Percentiles rank a stretch among this genome's conserved stretches.
These are phyloP conservation scores for Aquilaria malaccensis DNA, from an alignment of 345 rosid species.

Conservation along the genomic window DNA sequence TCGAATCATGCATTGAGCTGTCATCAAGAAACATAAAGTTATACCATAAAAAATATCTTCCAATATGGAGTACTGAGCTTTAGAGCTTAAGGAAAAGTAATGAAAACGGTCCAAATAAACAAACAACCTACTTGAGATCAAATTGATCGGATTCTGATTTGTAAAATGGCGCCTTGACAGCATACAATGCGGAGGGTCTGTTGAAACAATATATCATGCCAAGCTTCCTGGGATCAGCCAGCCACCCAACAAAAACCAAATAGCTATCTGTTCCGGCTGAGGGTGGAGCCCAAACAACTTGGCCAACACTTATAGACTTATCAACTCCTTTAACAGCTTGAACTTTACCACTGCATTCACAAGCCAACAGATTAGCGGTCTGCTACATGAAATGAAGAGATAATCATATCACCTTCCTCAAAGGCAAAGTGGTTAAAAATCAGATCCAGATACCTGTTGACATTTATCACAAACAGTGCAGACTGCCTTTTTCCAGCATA, in stretches of 20 bases:
- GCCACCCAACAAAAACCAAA: conserved; percentile 89
- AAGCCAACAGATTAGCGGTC: conserved; percentile 6
- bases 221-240: conserved; percentile 65
- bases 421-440: conserved; percentile 3
- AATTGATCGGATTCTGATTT: conserved; percentile 24
- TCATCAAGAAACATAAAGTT: conserved; percentile 29
- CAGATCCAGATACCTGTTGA: conserved; percentile 42
- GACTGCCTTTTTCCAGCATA: conserved; percentile 86
- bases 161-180: conserved; percentile 32
- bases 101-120: conserved; percentile 1
- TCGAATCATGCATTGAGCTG: conserved; percentile 34
- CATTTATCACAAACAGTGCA: conserved; percentile 54
- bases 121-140: conserved; percentile 46
- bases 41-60: conserved; percentile 1
- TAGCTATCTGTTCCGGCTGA: conserved; percentile 34
- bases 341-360: conserved; percentile 59
- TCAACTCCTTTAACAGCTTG: conserved; percentile 58
- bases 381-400: conserved; percentile 2
- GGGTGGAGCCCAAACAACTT: conserved; percentile 88
- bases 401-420: conserved; percentile 1
- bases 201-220: conserved; percentile 87
- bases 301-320: conserved; percentile 72
- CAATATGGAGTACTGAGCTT: conserved; percentile 5
- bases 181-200: conserved; percentile 75
- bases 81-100: neutral